Evolutionary conservation across 2,329 filamentous ascomycete species (phyloP).

Genomic region (Fusarium nurragi): DNA sequence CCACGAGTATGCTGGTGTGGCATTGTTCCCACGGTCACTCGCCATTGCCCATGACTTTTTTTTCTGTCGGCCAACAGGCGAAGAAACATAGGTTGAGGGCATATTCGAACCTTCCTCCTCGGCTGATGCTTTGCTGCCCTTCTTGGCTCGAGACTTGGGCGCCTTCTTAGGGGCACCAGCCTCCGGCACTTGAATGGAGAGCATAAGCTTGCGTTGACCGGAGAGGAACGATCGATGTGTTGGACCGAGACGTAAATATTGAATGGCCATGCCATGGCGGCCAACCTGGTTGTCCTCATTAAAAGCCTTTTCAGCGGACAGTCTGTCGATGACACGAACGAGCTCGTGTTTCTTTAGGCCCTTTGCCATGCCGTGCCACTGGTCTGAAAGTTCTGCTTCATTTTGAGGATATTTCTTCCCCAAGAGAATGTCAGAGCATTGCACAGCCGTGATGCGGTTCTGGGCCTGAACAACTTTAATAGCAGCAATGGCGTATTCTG

Average conservation of each 20-base stretch:
- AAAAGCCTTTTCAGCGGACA: constrained; percentile 79
- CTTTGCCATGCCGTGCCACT: constrained; percentile 74
- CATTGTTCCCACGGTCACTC: constrained; percentile 51
- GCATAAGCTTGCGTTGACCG: constrained; percentile 57
- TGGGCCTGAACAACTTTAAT: constrained; percentile 73
- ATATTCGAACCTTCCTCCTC: constrained; percentile 54
- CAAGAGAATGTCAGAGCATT: constrained; percentile 85
- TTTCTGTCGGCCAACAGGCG: constrained; percentile 56
- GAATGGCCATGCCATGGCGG: constrained; percentile 71
- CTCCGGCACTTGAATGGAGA: constrained; percentile 54
- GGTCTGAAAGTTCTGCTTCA: constrained; percentile 61
- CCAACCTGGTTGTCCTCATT: constrained; percentile 69
- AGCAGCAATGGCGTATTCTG: constrained; percentile 75
- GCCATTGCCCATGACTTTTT: constrained; percentile 41
- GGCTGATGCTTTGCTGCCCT: constrained; percentile 51
- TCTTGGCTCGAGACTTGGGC: constrained; percentile 47
- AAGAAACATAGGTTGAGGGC: constrained; percentile 61
- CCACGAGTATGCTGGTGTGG: constrained; percentile 55
- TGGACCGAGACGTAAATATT: constrained; percentile 70
- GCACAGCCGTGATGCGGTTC: constrained; percentile 73
- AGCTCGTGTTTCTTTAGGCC: constrained; percentile 78
- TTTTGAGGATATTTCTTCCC: constrained; percentile 72
- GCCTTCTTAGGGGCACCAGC: constrained; percentile 46
- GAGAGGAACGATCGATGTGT: constrained; percentile 55
- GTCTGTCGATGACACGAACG: constrained; percentile 82